Percentiles rank a stretch among this genome's conserved stretches.
phyloP scores from a whole-genome alignment of 345 rosid genomes.

The Salix koriyanagi region DNA sequence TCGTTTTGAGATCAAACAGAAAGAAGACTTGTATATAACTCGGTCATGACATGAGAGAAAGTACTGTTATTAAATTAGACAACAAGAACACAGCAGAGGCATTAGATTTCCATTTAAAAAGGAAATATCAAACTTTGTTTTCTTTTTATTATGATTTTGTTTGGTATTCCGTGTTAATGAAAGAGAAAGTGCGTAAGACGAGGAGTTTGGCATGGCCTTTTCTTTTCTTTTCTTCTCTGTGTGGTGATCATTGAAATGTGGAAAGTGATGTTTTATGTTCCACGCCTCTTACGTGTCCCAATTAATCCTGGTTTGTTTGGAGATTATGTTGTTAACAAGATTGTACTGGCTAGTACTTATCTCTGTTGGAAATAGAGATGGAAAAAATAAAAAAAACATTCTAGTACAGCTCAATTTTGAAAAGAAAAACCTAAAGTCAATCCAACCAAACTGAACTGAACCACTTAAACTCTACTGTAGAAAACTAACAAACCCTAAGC shows the following conservation, averaged over 20 bases:
- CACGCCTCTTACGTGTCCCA: background rate
- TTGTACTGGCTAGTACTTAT: too few species aligned
- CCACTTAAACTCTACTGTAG: too few species aligned
- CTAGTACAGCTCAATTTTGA: too few species aligned
- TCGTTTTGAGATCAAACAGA: background rate
- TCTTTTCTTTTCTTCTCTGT: background rate
- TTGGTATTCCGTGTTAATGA: background rate
- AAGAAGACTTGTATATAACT: background rate
- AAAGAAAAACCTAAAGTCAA: too few species aligned
- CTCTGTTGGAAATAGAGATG: too few species aligned
- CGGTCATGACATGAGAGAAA: background rate
- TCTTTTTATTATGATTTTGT: background rate
- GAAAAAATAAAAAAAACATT: too few species aligned
- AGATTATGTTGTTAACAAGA: background rate
- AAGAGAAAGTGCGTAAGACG: background rate
- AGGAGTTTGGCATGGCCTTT: background rate
- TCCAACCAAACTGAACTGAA: too few species aligned
- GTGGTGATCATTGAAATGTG: background rate
- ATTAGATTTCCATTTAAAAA: too few species aligned
- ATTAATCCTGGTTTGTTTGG: background rate
- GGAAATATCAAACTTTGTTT: background rate
- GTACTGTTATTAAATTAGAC: background rate
- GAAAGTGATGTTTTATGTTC: background rate
- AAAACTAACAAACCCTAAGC: background rate
- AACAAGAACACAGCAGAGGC: too few species aligned